Conservation (phyloP, 2,329 filamentous ascomycete species). For the Penicillium corylophilum region DNA sequence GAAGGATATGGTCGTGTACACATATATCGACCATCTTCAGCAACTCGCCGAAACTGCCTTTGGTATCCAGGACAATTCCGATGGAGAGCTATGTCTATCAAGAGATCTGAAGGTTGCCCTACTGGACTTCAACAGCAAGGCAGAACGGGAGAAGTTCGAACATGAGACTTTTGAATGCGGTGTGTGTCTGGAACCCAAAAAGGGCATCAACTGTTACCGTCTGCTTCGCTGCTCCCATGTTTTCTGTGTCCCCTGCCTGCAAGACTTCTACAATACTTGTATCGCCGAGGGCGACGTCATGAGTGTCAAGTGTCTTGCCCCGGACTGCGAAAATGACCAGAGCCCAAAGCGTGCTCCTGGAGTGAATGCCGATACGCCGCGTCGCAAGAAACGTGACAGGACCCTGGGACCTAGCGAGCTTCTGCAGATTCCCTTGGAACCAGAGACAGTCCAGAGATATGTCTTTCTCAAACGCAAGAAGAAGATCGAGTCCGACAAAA, state of each 20-base stretch:
- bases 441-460: constrained; percentile 77
- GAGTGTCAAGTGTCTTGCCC: constrained; percentile 75
- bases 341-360: constrained; percentile 18
- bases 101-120: constrained; percentile 64
- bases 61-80: constrained; percentile 43
- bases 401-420: constrained; percentile 81
- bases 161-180: constrained; percentile 84
- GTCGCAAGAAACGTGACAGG: constrained; percentile 61
- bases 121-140: constrained; percentile 73
- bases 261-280: constrained; percentile 84
- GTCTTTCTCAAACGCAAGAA: constrained; percentile 89
- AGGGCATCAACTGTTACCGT: constrained; percentile 75
- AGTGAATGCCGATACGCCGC: constrained; percentile 33
- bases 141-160: constrained; percentile 73
- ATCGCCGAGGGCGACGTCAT: constrained; percentile 82
- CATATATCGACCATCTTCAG: constrained; percentile 61
- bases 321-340: constrained; percentile 70
- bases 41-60: constrained; percentile 58
- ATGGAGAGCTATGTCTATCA: constrained; percentile 49
- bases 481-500: constrained; percentile 86
- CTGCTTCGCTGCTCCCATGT: constrained; percentile 85
- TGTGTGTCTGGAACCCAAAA: constrained; percentile 89
- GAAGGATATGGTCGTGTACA: constrained; percentile 56
- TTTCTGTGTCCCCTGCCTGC: constrained; percentile 83
- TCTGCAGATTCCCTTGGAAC: constrained; percentile 69